These are phyloP conservation scores for Saccharomyces cerevisiae DNA, from an alignment of 805 yeast species.

Conservation along the genomic window DNA sequence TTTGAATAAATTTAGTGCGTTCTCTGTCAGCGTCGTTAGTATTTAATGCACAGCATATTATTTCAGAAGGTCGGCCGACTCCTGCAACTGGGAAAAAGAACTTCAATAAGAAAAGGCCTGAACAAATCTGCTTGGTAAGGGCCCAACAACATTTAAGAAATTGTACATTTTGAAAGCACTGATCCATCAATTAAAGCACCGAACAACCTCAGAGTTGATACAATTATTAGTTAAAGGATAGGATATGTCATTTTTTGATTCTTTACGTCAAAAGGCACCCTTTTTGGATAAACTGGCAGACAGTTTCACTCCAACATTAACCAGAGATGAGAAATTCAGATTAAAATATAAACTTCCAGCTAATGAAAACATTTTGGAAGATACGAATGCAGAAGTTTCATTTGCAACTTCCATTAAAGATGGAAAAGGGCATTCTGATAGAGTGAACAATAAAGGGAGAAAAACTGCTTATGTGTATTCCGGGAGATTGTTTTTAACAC, in stretches of 20 bases:
- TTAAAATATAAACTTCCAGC: constrained; percentile 63
- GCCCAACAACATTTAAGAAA: neutral
- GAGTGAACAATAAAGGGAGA: constrained; percentile 1
- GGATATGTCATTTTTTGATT: constrained; percentile 40
- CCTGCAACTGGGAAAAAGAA: neutral
- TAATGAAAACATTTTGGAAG: constrained; percentile 55
- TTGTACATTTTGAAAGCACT: neutral
- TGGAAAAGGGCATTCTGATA: constrained; percentile 8
- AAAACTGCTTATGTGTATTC: constrained; percentile 35
- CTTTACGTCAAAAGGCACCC: constrained; percentile 41
- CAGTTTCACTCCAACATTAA: constrained; percentile 34
- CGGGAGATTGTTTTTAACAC: constrained; percentile 66
- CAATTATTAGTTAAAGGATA: neutral
- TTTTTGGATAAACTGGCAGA: constrained; percentile 35
- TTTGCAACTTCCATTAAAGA: constrained; percentile 23
- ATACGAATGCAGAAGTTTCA: constrained; percentile 57
- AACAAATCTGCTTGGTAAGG: neutral
- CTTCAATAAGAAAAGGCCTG: neutral
- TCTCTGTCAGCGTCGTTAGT: neutral
- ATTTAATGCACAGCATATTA: neutral
- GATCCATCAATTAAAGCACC: neutral
- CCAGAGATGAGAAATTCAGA: constrained; percentile 66
- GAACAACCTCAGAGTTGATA: neutral
- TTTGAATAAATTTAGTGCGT: neutral
- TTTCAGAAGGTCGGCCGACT: neutral